These are phyloP conservation scores for Diplodia scrobiculata DNA, from an alignment of 2,329 filamentous ascomycete species.

Conservation along the genomic window DNA sequence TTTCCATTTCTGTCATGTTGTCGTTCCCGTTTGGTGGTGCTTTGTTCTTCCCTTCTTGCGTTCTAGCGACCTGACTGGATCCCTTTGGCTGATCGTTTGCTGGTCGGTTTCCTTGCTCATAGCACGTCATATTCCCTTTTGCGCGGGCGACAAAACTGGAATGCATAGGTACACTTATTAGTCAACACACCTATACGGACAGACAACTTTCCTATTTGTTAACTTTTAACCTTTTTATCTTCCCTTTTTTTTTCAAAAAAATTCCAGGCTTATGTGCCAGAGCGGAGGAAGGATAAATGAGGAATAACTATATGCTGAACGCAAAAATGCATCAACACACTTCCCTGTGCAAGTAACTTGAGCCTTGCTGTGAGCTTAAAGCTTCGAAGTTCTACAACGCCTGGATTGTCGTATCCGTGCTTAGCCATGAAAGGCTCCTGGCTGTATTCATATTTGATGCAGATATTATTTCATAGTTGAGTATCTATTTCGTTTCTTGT, in stretches of 20 bases:
- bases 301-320: slow-evolving; percentile 8
- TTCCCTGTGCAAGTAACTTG: background rate
- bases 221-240: slow-evolving; percentile 4
- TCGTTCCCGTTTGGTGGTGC: background rate
- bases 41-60: background rate
- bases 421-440: background rate
- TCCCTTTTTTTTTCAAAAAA: background rate
- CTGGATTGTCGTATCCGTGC: background rate
- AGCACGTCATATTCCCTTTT: background rate
- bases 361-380: background rate
- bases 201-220: background rate
- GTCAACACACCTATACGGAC: background rate
- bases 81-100: slow-evolving; percentile 6
- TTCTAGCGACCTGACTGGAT: slow-evolving; percentile 8
- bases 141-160: slow-evolving; percentile 23
- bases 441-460: no score
- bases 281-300: slow-evolving; percentile 1
- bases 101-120: background rate
- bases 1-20: slow-evolving; percentile 9
- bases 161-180: slow-evolving; percentile 8
- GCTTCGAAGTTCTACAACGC: background rate
- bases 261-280: background rate
- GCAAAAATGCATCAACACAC: slow-evolving; percentile 5
- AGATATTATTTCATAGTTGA: no score
- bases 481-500: background rate